Conservation (phyloP, 768 basidiomycete species). For the Mycena floridula region DNA sequence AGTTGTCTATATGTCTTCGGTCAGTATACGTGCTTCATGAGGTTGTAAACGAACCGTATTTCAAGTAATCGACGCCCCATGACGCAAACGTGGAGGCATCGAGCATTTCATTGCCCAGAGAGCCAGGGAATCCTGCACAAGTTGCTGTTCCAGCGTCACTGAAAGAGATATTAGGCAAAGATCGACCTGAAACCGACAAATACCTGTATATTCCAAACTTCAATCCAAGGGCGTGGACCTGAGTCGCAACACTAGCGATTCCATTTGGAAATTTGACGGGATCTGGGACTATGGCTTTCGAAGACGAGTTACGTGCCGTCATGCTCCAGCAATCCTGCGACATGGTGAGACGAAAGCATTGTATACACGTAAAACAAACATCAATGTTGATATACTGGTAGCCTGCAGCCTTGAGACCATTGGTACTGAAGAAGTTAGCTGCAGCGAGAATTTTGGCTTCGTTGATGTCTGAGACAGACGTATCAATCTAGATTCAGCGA, state of each 20-base stretch:
- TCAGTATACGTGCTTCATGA: background rate
- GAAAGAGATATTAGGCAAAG: too few relatives aligned
- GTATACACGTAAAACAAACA: constrained; percentile 19
- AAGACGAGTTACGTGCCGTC: constrained; percentile 31
- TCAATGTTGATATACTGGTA: constrained; percentile 50
- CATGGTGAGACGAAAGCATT: background rate
- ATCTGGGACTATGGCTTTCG: constrained; percentile 40
- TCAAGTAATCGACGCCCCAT: constrained; percentile 55
- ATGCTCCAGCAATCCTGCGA: constrained; percentile 44
- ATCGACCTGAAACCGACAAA: constrained; percentile 1
- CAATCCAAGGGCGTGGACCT: constrained; percentile 41
- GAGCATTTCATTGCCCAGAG: constrained; percentile 39
- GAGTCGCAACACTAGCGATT: constrained; percentile 34
- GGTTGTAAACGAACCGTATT: constrained; percentile 37
- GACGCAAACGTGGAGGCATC: constrained; percentile 46
- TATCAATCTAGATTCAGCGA: constrained; percentile 1
- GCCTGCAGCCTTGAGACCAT: constrained; percentile 41
- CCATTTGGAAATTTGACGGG: constrained; percentile 49
- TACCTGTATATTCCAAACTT: constrained; percentile 50
- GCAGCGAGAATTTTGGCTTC: constrained; percentile 38
- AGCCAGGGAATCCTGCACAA: constrained; percentile 52
- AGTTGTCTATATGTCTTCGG: constrained; percentile 35
- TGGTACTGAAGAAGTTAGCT: constrained; percentile 37
- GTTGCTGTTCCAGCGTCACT: constrained; percentile 50
- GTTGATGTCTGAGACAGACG: constrained; percentile 29